Base-by-base conservation (phyloP, 2,329 filamentous ascomycete species). In the Akanthomyces lecanii region DNA sequence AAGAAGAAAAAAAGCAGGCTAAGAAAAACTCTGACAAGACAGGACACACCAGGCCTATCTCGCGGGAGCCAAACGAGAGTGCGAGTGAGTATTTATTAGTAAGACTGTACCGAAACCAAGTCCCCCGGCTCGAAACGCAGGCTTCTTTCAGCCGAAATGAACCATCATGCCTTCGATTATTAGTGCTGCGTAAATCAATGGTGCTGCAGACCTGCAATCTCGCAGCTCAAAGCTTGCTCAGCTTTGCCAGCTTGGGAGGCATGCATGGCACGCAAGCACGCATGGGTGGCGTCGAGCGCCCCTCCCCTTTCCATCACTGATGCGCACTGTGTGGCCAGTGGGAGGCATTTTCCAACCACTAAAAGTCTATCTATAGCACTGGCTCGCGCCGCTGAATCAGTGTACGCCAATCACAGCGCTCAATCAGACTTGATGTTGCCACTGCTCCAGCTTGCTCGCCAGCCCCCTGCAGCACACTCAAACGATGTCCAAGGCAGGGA, bases 311-410 rank as follows among this genome's bases (percentile, higher is more conserved):
- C 4, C 38, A 48, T 23, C 51, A 30, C 30, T 50, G 47, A 36
- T 52, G 36, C 52, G 21, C 52, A 55, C 54, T 23, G 36, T 28
- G 54, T 47, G 21, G 38, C 40, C 23, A 28, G 18, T 18, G 38
- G 33, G 54, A 57, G 54, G 42, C 54, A 57, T 47, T 57, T 57
- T 44, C 30, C 23, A 25, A 48, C 56, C 30, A 59, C 23, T 59
- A 40, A 50, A 59, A 59, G 16, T 50, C 56, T 59, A 59, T 59
- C 30, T 50, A 50, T 50, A 59, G 56, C 56, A 59, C 45, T 50
- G 45, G 45, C 51, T 40, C 51, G 53, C 56, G 45, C 28, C 18
- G 30, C 30, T 25, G 44, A 30, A 6, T 28, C 44, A 18, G 7
- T 6, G 5, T 25, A 4, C 11, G 16, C 45, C 44, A 50, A 58